Conservation (phyloP, 495 filamentous ascomycete species). For the Penicillium turbatum region DNA sequence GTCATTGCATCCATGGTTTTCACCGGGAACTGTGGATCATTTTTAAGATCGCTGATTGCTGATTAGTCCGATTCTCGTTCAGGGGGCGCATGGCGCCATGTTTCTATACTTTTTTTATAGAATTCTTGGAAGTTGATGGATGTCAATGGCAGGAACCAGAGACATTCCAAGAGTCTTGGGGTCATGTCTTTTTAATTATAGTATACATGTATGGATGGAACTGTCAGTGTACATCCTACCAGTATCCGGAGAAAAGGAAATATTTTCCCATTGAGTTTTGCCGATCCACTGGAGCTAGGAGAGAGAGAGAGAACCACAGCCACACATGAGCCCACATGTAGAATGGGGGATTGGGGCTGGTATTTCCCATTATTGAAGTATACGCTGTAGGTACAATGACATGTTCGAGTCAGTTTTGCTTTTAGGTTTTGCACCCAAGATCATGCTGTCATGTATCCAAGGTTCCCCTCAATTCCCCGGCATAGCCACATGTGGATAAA, state of each 20-base stretch:
- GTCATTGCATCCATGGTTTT: conserved; percentile 8
- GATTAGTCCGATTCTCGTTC: conserved; percentile 19
- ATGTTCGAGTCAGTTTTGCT: too few relatives aligned
- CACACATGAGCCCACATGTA: neutral
- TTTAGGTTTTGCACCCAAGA: too few relatives aligned
- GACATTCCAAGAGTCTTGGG: neutral
- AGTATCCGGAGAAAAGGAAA: neutral
- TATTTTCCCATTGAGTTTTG: neutral
- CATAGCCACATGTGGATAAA: too few relatives aligned
- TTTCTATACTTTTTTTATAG: neutral
- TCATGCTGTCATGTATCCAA: too few relatives aligned
- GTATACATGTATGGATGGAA: too few relatives aligned
- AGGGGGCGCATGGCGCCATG: conserved; percentile 12
- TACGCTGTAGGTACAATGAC: too few relatives aligned
- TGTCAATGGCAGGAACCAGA: neutral
- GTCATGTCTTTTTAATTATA: too few relatives aligned
- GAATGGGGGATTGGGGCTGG: neutral
- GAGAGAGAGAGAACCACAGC: conserved; percentile 5
- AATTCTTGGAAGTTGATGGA: neutral
- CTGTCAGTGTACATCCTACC: too few relatives aligned
- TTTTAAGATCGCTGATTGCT: neutral
- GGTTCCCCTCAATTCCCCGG: too few relatives aligned
- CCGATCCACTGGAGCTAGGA: conserved; percentile 1
- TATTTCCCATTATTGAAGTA: neutral
- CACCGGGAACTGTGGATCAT: conserved; percentile 14